Percentiles rank a stretch among this genome's conserved stretches.
These are phyloP conservation scores for Pyricularia pennisetigena DNA, from an alignment of 2,329 filamentous ascomycete species.

Conservation along the genomic window DNA sequence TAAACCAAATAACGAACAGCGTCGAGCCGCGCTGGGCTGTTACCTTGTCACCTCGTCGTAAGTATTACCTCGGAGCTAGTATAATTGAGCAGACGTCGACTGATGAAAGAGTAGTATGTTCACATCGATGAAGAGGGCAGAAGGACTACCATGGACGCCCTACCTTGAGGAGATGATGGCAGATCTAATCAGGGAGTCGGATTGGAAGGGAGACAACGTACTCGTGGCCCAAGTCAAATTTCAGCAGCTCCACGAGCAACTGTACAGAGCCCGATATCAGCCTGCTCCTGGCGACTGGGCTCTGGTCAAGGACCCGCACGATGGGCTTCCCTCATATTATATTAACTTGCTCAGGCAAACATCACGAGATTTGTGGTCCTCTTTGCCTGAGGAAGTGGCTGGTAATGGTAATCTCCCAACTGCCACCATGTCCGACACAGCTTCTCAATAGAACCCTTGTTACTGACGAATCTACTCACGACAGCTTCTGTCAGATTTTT, in stretches of 20 bases:
- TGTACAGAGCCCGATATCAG: conserved; percentile 12
- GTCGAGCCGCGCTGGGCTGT: conserved; percentile 34
- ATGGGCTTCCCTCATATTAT: conserved; percentile 13
- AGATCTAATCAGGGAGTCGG: conserved; percentile 31
- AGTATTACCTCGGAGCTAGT: conserved; percentile 2
- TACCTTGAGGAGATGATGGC: conserved; percentile 48
- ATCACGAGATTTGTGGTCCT: conserved; percentile 14
- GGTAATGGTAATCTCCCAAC: conserved; percentile 13
- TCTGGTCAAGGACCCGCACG: background rate
- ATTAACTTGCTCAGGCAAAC: conserved; percentile 15
- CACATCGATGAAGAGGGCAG: conserved; percentile 30
- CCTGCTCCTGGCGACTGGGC: conserved; percentile 11
- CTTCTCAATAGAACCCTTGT: background rate
- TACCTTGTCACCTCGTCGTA: conserved; percentile 31
- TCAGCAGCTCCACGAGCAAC: conserved; percentile 27
- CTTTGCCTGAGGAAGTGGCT: conserved; percentile 13
- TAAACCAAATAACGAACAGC: conserved; percentile 35
- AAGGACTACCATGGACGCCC: conserved; percentile 44
- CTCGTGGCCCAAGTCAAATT: conserved; percentile 31
- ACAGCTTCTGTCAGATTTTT: conserved; percentile 24
- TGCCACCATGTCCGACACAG: conserved; percentile 7
- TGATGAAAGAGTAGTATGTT: conserved; percentile 14
- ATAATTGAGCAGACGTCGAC: background rate
- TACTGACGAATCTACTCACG: background rate
- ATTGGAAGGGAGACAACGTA: conserved; percentile 37